Percentiles rank a stretch among this genome's conserved stretches.
These are phyloP conservation scores for Aspergillus panamensis DNA, from an alignment of 495 filamentous ascomycete species.

Conservation along the genomic window DNA sequence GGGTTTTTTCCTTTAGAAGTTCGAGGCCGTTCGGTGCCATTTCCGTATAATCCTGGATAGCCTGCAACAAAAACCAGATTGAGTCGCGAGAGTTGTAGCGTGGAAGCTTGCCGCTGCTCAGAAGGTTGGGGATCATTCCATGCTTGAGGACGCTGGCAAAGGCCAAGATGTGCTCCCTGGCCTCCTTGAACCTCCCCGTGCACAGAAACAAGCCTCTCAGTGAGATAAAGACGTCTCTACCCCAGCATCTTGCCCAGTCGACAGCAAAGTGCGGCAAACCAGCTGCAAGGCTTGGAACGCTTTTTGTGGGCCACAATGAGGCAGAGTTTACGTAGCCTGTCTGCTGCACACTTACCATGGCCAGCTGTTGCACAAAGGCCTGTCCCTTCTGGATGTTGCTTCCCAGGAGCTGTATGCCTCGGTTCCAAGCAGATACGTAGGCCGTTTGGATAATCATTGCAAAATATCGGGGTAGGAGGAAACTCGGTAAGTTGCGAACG, in stretches of 20 bases:
- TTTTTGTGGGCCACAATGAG: constrained; percentile 81
- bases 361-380: constrained; percentile 77
- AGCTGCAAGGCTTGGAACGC: constrained; percentile 83
- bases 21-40: constrained; percentile 75
- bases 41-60: constrained; percentile 86
- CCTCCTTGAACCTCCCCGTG: constrained; percentile 82
- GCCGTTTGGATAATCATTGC: constrained; percentile 82
- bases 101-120: constrained; percentile 80
- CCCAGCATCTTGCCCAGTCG: constrained; percentile 96
- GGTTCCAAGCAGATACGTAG: constrained; percentile 77
- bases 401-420: constrained; percentile 72
- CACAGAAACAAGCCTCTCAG: constrained; percentile 84
- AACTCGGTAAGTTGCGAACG: constrained; percentile 78
- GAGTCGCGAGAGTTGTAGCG: constrained; percentile 97
- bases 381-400: constrained; percentile 74
- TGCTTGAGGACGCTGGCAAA: constrained; percentile 98
- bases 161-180: constrained; percentile 88
- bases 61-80: constrained; percentile 95
- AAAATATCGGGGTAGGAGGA: constrained; percentile 90
- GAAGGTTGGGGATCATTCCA: constrained; percentile 96
- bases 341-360: constrained; percentile 86
- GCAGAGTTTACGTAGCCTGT: constrained; percentile 84
- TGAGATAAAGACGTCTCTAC: constrained; percentile 94
- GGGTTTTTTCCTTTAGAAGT: constrained; percentile 72
- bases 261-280: constrained; percentile 93